Evolutionary conservation across 2,329 filamentous ascomycete species (phyloP).

Genomic region (Colletotrichum shisoi): DNA sequence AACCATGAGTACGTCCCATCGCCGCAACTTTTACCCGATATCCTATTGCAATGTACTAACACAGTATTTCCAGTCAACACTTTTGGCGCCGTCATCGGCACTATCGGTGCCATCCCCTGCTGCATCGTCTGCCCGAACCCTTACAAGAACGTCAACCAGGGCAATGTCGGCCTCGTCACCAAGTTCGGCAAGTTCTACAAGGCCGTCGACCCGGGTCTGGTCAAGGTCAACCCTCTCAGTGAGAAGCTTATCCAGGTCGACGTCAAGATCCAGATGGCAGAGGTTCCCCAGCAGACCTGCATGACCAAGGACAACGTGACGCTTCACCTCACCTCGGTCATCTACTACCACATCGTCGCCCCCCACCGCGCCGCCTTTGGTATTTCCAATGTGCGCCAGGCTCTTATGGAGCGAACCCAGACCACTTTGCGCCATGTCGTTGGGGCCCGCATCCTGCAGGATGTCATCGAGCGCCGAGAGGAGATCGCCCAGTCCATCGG

Average conservation of each 20-base stretch:
- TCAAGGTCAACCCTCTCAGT: slow-evolving; percentile 95
- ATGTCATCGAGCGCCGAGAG: slow-evolving; percentile 97
- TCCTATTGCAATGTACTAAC: slow-evolving; percentile 21
- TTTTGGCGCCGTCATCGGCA: slow-evolving; percentile 78
- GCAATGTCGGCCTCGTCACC: slow-evolving; percentile 93
- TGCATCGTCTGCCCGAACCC: slow-evolving; percentile 93
- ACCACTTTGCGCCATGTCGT: slow-evolving; percentile 97
- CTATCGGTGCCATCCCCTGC: slow-evolving; percentile 86
- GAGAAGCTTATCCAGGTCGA: slow-evolving; percentile 91
- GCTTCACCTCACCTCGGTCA: slow-evolving; percentile 90
- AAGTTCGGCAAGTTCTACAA: slow-evolving; percentile 96
- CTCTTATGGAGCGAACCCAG: slow-evolving; percentile 97
- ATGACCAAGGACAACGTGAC: slow-evolving; percentile 99
- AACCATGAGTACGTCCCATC: slow-evolving; percentile 71
- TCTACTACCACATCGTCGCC: slow-evolving; percentile 97
- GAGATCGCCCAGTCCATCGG: slow-evolving; percentile 94
- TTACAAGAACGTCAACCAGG: slow-evolving; percentile 90
- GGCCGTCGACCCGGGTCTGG: slow-evolving; percentile 93
- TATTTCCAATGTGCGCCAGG: slow-evolving; percentile 91
- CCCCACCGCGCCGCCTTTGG: slow-evolving; percentile 98
- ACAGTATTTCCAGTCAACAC: slow-evolving; percentile 64
- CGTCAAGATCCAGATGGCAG: slow-evolving; percentile 95
- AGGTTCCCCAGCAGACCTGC: slow-evolving; percentile 95
- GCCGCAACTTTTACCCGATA: background rate
- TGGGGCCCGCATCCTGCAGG: slow-evolving; percentile 92